A percentile compares a stretch with the other conserved stretches of the same genome.
phyloP scores from a whole-genome alignment of 208 protist genomes.

The Leishmania martiniquensis region DNA sequence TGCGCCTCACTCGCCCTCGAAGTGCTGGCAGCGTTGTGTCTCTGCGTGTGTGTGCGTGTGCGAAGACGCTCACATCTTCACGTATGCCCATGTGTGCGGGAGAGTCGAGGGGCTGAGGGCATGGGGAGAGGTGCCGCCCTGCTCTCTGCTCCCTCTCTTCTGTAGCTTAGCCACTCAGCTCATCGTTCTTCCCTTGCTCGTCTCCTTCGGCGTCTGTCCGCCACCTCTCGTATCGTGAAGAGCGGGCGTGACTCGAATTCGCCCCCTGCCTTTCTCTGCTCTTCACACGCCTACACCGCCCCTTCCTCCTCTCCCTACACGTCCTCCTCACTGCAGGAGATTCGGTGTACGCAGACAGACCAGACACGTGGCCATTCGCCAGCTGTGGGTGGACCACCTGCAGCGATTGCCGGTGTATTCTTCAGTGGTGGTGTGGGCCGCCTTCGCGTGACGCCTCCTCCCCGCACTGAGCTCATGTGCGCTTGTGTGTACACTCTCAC shows the following conservation, averaged over 20 bases:
- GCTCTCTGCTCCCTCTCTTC: background rate
- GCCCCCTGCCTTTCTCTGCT: background rate
- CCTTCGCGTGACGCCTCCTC: background rate
- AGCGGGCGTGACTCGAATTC: slow-evolving; percentile 1
- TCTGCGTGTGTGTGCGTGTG: background rate
- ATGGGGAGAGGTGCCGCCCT: background rate
- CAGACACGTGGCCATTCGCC: background rate
- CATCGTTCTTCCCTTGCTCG: background rate
- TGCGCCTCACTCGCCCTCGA: background rate
- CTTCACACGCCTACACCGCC: background rate
- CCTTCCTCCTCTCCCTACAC: background rate
- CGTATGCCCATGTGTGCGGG: background rate
- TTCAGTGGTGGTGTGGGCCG: background rate
- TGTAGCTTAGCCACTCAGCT: background rate
- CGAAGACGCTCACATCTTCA: background rate
- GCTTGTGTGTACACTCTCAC: background rate
- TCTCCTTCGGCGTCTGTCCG: background rate
- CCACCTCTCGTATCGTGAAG: background rate
- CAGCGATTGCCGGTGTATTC: background rate
- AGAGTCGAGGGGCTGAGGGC: too few species aligned
- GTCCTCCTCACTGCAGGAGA: background rate
- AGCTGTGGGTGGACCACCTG: too few species aligned
- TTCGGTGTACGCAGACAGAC: background rate
- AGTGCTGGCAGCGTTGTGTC: background rate
- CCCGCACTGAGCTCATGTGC: background rate